phyloP scores from a whole-genome alignment of 2,329 filamentous ascomycete species.

The Colletotrichum noveboracense region DNA sequence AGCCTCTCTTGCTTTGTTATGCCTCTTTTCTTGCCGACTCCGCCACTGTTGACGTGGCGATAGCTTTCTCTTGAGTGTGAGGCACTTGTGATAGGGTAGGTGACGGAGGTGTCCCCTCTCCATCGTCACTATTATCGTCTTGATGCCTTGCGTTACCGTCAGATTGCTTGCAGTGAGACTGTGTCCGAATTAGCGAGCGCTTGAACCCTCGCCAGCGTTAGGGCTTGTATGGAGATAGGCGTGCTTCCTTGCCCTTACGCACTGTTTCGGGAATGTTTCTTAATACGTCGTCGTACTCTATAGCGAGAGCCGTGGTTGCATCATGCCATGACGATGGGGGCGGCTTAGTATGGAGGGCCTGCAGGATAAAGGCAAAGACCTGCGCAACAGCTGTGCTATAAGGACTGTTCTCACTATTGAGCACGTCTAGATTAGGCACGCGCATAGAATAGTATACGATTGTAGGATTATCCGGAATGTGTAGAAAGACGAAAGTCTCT shows the following conservation, averaged over 20 bases:
- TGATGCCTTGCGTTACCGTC: background rate
- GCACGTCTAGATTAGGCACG: background rate
- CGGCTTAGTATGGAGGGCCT: background rate
- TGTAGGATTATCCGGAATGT: background rate
- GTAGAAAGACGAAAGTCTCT: no score
- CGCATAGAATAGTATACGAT: background rate
- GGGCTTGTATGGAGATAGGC: background rate
- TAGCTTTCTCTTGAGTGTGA: background rate
- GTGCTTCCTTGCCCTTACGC: background rate
- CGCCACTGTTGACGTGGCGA: background rate
- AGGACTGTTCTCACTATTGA: background rate
- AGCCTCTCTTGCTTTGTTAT: background rate
- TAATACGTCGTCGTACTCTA: background rate
- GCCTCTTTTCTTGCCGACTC: background rate
- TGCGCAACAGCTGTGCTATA: background rate
- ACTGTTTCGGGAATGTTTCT: background rate
- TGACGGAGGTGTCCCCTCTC: background rate
- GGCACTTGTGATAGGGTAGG: background rate
- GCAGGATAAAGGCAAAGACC: background rate
- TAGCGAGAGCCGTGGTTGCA: background rate
- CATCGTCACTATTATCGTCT: background rate
- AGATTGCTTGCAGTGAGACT: background rate
- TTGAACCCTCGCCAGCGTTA: background rate
- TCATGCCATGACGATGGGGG: background rate
- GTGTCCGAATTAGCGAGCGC: background rate